A percentile compares a stretch with the other conserved stretches of the same genome.
phyloP scores from a whole-genome alignment of 2,329 filamentous ascomycete genomes.

The Talaromyces sp. region DNA sequence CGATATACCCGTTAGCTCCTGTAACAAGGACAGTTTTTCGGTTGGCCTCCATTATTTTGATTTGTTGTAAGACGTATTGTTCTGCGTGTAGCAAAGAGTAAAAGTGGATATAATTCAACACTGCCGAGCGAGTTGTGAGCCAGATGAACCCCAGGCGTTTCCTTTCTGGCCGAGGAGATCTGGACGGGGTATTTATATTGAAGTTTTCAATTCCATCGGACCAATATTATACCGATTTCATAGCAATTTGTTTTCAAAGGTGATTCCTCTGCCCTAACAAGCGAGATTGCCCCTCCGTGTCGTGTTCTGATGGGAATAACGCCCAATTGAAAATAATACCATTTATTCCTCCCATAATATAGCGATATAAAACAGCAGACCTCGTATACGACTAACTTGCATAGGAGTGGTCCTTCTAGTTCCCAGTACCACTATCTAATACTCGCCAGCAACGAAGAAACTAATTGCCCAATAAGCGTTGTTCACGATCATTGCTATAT shows the following conservation, averaged over 20 bases:
- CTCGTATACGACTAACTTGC: background rate
- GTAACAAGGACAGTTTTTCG: slow-evolving; percentile 3
- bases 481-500: background rate
- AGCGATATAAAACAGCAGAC: background rate
- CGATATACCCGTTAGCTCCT: slow-evolving; percentile 9
- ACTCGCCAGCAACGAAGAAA: background rate
- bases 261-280: background rate
- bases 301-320: background rate
- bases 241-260: background rate
- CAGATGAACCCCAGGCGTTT: too few species aligned
- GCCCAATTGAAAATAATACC: background rate
- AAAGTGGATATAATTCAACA: background rate
- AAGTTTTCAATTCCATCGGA: background rate
- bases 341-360: background rate
- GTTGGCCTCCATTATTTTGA: background rate
- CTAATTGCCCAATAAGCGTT: background rate
- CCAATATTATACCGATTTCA: background rate
- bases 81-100: background rate
- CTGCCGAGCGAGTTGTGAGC: background rate
- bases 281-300: background rate
- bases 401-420: background rate
- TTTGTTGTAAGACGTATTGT: background rate
- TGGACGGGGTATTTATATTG: background rate
- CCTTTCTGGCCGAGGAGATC: background rate
- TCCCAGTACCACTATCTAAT: too few species aligned